Evolutionary conservation across 441 rosid genomes (phyloP), one percentile per base, ranked within the genome.

Genomic region (Isatis lusitanica): DNA sequence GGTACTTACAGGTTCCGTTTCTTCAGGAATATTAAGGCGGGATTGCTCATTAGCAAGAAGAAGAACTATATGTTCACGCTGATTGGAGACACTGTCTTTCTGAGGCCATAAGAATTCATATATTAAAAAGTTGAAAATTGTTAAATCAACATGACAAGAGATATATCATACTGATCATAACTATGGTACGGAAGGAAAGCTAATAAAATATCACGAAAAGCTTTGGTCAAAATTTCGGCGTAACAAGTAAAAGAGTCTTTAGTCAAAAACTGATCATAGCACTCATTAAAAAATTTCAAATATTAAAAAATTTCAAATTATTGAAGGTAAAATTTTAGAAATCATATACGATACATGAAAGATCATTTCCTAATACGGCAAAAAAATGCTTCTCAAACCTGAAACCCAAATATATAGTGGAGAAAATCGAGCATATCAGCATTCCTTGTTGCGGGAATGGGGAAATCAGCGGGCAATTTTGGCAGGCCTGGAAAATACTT

Each of bases 81-180:
- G 99, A 71, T 95, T 95, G 30, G 97, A 88, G 68, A 91, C 96
- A 71, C 88, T 92, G 86, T 91, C 99, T 85, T 85, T 95, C 99
- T 92, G 92, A 38, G 68, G 57, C 4, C 75, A 79, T n/a, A 57
- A 76, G 62, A 73, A 63, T 50, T 43, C 26, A 55, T 39, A 63
- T 70, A 30, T 64, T 51, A 79, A 11, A 64, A 69, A n/a, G 15
- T 46, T 18, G 18, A 53, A 30, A 53, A 53, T 3, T 28, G 30
- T 28, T 53, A 53, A 12, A 53, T 28, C n/a, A 33, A 57, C 42
- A 57, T 57, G 42, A 33, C 33, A 57, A 53, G 38, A 28, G 62
- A 57, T n/a, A 57, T 16, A 36, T 58, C 26, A n/a, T n/a, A n/a
- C n/a, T n/a, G n/a, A n/a, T n/a, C n/a, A 35, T 18, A 58, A 58